phyloP scores from a whole-genome alignment of 805 yeast species.

The Nakazawaea anatomiae region DNA sequence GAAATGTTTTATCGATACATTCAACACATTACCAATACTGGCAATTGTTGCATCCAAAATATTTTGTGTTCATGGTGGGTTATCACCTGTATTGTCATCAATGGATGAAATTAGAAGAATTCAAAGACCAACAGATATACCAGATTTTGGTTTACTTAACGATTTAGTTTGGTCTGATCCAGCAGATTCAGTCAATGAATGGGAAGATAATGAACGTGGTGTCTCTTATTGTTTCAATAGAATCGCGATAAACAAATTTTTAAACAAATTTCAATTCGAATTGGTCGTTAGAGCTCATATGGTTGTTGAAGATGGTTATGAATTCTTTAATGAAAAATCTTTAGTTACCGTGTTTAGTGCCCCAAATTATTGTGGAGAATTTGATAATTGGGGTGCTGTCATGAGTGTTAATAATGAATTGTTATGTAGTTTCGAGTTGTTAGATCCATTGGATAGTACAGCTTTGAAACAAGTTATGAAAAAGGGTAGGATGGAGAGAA shows the following conservation, averaged over 20 bases:
- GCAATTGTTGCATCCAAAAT: constrained; percentile 94
- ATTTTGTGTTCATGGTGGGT: constrained; percentile 85
- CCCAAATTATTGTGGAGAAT: constrained; percentile 78
- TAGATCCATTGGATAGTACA: constrained; percentile 89
- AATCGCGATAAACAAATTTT: constrained; percentile 73
- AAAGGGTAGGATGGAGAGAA: constrained; percentile 84
- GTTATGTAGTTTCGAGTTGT: constrained; percentile 84
- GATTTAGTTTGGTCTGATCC: constrained; percentile 85
- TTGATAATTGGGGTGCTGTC: constrained; percentile 96
- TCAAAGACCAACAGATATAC: constrained; percentile 81
- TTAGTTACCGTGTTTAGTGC: constrained; percentile 71
- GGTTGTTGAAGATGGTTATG: constrained; percentile 83
- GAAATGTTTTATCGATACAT: constrained; percentile 91
- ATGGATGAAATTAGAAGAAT: constrained; percentile 72
- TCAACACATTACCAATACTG: constrained; percentile 91
- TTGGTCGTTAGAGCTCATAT: constrained; percentile 81
- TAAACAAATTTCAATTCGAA: constrained; percentile 71
- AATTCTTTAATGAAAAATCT: constrained; percentile 66
- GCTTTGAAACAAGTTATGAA: constrained; percentile 94
- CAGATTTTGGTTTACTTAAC: constrained; percentile 73
- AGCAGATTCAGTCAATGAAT: constrained; percentile 73
- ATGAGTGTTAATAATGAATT: constrained; percentile 94
- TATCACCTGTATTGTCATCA: constrained; percentile 65
- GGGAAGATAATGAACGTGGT: constrained; percentile 87
- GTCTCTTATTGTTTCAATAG: constrained; percentile 76